Evolutionary conservation across 1,284 basidiomycete genomes (phyloP).

Genomic region (Polyporus tsugae): DNA sequence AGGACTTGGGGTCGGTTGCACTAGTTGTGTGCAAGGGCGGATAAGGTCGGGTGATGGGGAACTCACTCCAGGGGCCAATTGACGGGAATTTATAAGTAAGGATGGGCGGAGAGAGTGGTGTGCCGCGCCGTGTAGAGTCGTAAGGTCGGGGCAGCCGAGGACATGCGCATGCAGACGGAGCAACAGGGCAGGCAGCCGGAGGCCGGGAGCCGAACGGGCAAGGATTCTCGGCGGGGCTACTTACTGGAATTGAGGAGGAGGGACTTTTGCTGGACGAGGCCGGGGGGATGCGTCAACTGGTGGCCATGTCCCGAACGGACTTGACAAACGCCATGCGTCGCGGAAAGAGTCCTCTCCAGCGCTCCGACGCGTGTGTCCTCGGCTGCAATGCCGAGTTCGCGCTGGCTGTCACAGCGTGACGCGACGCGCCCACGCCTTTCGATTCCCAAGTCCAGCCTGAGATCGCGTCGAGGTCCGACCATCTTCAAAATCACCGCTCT

Average conservation of each 20-base stretch:
- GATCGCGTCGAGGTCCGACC: background rate
- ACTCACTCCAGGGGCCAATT: background rate
- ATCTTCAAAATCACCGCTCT: background rate
- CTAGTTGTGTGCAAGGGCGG: background rate
- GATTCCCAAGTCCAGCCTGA: no score
- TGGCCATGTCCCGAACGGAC: background rate
- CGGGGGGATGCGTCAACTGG: slow-evolving; percentile 14
- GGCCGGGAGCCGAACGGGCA: background rate
- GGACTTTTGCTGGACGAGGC: background rate
- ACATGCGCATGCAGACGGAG: slow-evolving; percentile 1
- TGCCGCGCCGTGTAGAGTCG: slow-evolving; percentile 7
- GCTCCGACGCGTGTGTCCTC: background rate
- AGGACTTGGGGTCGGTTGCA: background rate
- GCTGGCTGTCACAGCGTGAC: slow-evolving; percentile 12
- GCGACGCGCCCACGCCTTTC: no score
- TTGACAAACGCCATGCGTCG: background rate
- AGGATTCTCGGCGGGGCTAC: background rate
- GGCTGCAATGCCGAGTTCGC: background rate
- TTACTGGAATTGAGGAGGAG: background rate
- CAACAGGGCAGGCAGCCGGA: background rate
- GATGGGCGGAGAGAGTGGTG: background rate
- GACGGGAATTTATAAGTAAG: background rate
- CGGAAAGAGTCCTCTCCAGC: no score
- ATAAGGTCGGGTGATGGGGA: background rate
- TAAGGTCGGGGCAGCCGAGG: background rate